A percentile compares a stretch with the other conserved stretches of the same genome.
phyloP scores from a whole-genome alignment of 2,329 filamentous ascomycete species.

The Ophiostoma sp. region DNA sequence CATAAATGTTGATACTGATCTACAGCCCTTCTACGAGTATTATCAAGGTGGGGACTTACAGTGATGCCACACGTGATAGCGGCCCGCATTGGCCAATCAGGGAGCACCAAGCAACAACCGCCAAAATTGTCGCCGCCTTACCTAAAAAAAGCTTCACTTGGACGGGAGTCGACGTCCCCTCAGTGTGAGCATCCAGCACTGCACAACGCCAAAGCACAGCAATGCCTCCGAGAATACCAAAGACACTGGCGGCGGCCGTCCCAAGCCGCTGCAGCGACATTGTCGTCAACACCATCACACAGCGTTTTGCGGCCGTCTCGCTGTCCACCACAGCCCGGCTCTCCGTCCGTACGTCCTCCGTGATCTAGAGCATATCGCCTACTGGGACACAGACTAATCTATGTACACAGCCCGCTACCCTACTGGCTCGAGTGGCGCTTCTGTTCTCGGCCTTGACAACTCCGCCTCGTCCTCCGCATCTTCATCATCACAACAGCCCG shows the following conservation, averaged over 20 bases:
- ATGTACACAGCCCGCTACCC: constrained; percentile 5
- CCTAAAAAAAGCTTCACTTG: constrained; percentile 12
- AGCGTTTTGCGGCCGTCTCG: constrained; percentile 22
- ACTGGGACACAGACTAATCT: background rate
- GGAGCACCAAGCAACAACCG: background rate
- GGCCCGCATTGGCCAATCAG: background rate
- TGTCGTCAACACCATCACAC: constrained; percentile 13
- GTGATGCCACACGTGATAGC: background rate
- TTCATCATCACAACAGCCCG: background rate
- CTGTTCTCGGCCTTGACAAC: constrained; percentile 24
- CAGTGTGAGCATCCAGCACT: background rate
- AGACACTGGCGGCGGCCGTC: constrained; percentile 8
- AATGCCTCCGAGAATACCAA: constrained; percentile 27
- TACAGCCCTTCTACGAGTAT: too few relatives aligned
- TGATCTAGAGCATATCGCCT: background rate
- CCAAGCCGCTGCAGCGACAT: constrained; percentile 8
- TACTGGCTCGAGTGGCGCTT: constrained; percentile 22
- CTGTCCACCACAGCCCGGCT: constrained; percentile 23
- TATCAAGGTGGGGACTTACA: background rate
- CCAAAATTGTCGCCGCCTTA: constrained; percentile 16
- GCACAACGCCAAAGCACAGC: constrained; percentile 1
- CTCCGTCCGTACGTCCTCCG: constrained; percentile 16
- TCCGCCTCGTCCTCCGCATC: background rate
- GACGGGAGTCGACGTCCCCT: background rate
- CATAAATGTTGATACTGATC: too few relatives aligned